Base-by-base conservation (phyloP, 495 filamentous ascomycete species). In the Stereocaulon alpinum region DNA sequence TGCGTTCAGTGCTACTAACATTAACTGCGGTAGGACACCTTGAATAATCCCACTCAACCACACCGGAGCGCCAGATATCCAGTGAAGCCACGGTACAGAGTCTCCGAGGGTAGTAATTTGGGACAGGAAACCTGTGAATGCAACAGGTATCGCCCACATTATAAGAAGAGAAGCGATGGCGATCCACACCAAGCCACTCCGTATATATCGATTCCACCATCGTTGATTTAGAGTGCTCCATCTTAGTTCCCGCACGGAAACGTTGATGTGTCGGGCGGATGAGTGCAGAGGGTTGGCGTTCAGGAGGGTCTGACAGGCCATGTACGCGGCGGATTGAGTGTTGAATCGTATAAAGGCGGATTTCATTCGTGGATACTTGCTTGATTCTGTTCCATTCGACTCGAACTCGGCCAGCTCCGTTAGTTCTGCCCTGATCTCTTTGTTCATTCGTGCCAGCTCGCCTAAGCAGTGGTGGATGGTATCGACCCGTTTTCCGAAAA, bases 281-380 rank as follows among this genome's bases (percentile, higher is more conserved):
- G 4, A 45, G 3, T 32, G 29, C 11, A 22, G n/a, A 45, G 22
- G 24, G 24, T 3, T 24, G 24, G 24, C 24, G 24, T 24, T 3
- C 24, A 24, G 24, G 3, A 24, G 24, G 3, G 24, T 24, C 18
- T 7, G 11, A n/a, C 6, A 45, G n/a, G n/a, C 40, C 32, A 57
- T 45, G n/a, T 59, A 52, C 3, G 14, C 20, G 20, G 4, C 34
- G 12, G 29, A 10, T 17, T 6, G 29, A 12, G 24, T 20, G 32
- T 59, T 59, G 34, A 59, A 59, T 24, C 40, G 37, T 17, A 57
- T 57, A 24, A 57, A 30, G 6, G 20, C 30, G 15, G 14, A 59
- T 0, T 34, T 34, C 45, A 61, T 11, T 32, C 9, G 29, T 15
- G 6, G 32, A 44, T 52, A 17, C 18, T 37, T 11, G 6, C 15